Evolutionary conservation across 352 stramenopile species (phyloP).

Genomic region (Phytophthora vignae): DNA sequence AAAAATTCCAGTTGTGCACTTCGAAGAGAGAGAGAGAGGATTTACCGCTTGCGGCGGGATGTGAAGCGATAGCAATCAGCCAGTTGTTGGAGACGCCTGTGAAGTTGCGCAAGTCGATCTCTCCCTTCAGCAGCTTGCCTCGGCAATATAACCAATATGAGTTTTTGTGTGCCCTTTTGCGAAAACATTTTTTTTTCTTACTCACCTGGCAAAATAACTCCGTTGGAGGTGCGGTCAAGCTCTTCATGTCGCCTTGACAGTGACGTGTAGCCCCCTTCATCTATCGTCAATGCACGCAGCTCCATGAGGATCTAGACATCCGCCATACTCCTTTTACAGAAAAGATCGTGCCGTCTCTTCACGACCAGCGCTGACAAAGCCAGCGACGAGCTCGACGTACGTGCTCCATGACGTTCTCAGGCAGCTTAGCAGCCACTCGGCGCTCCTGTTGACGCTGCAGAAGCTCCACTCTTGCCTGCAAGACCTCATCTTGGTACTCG

Average conservation of each 20-base stretch:
- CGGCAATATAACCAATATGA: constrained; percentile 3
- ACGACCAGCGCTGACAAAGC: not conserved
- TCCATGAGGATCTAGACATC: not conserved
- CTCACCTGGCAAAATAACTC: constrained; percentile 50
- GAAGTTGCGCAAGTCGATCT: constrained; percentile 40
- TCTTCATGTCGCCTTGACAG: constrained; percentile 30
- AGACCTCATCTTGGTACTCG: constrained; percentile 17
- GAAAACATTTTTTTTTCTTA: not conserved
- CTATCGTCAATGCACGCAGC: constrained; percentile 18
- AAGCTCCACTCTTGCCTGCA: constrained; percentile 15
- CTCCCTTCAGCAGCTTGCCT: constrained; percentile 29
- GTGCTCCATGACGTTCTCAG: constrained; percentile 36
- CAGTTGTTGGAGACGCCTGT: constrained; percentile 42
- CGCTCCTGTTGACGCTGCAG: constrained; percentile 26
- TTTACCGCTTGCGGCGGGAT: constrained; percentile 16
- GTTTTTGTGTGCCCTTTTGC: not conserved
- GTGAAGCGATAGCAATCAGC: constrained; percentile 35
- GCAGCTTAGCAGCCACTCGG: constrained; percentile 7
- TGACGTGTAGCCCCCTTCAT: constrained; percentile 35
- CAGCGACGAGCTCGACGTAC: constrained; percentile 18
- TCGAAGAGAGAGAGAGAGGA: not conserved
- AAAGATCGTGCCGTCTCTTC: constrained; percentile 28
- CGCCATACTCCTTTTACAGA: not conserved
- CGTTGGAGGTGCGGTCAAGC: constrained; percentile 27
- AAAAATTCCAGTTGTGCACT: too few species aligned